phyloP scores from a whole-genome alignment of 225 moss, liverwort and hornwort species.

The Pseudisothecium myosuroides region DNA sequence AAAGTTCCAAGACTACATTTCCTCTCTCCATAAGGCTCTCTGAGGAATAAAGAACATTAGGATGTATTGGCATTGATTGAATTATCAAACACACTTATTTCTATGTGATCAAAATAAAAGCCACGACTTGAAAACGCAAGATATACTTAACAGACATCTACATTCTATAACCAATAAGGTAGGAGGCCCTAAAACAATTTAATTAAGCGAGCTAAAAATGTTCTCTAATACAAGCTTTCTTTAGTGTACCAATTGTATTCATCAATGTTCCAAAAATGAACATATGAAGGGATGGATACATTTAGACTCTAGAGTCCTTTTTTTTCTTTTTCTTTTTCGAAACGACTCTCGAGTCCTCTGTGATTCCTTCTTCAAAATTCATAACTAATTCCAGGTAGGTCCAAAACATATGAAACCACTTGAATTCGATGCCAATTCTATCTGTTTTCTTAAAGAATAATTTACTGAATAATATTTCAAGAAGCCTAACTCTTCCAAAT shows the following conservation, averaged over 20 bases:
- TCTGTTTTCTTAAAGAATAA: not conserved
- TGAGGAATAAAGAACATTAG: not conserved
- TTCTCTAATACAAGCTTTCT: not conserved
- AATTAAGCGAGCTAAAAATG: fast-evolving
- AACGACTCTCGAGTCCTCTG: too few relatives aligned
- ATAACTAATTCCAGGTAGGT: fast-evolving
- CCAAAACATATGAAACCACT: not conserved
- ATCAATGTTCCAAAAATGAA: not conserved
- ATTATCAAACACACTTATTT: not conserved
- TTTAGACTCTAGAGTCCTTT: not conserved
- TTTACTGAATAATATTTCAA: not conserved
- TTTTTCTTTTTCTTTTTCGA: too few relatives aligned
- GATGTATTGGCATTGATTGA: not conserved
- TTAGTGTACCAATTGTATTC: not conserved
- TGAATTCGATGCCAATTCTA: not conserved
- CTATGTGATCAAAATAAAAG: not conserved
- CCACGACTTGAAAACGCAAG: not conserved
- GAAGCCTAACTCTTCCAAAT: not conserved
- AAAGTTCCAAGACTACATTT: not conserved
- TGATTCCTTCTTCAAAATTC: not conserved
- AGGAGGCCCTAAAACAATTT: not conserved
- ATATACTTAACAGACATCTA: not conserved
- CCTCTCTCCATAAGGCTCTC: fast-evolving
- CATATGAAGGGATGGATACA: too few relatives aligned
- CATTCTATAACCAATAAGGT: not conserved